Conservation (phyloP, 768 basidiomycete species). For the Lentinula aciculospora region DNA sequence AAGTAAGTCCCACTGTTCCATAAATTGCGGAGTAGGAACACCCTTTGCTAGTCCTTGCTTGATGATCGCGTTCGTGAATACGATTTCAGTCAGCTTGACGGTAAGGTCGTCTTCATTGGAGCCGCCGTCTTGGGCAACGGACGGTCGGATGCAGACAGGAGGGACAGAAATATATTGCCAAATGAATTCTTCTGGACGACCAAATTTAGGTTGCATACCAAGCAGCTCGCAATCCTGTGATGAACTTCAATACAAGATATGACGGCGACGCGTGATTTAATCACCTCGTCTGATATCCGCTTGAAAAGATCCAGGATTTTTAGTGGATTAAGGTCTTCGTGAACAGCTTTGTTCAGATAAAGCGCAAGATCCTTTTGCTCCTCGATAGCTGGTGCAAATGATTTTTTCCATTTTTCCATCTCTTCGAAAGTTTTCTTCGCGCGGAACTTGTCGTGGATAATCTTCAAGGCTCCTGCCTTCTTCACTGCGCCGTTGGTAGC, state of each 20-base stretch:
- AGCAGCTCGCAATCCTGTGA: slow-evolving; percentile 89
- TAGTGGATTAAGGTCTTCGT: slow-evolving; percentile 92
- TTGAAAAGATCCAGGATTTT: slow-evolving; percentile 91
- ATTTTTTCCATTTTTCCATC: slow-evolving; percentile 81
- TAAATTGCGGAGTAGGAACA: slow-evolving; percentile 81
- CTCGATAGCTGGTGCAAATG: slow-evolving; percentile 76
- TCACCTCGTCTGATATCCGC: slow-evolving; percentile 86
- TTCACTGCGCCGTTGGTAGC: slow-evolving; percentile 94
- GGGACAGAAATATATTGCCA: slow-evolving; percentile 99
- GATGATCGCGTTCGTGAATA: slow-evolving; percentile 89
- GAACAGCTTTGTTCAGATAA: slow-evolving; percentile 81
- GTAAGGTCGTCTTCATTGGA: slow-evolving; percentile 99
- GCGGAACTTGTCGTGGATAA: slow-evolving; percentile 96
- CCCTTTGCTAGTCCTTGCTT: slow-evolving; percentile 88
- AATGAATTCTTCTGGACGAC: slow-evolving; percentile 93
- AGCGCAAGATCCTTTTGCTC: slow-evolving; percentile 82
- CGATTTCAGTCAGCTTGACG: slow-evolving; percentile 95
- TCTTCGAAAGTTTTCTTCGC: slow-evolving; percentile 89
- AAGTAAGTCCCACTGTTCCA: slow-evolving; percentile 99
- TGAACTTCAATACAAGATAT: neutral
- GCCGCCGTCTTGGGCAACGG: slow-evolving; percentile 95
- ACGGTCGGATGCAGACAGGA: slow-evolving; percentile 95
- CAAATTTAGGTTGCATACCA: slow-evolving; percentile 81
- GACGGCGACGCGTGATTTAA: slow-evolving; percentile 3
- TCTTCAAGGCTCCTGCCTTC: slow-evolving; percentile 83